phyloP scores from a whole-genome alignment of 352 stramenopile genomes.

The Phytophthora uliginosa region DNA sequence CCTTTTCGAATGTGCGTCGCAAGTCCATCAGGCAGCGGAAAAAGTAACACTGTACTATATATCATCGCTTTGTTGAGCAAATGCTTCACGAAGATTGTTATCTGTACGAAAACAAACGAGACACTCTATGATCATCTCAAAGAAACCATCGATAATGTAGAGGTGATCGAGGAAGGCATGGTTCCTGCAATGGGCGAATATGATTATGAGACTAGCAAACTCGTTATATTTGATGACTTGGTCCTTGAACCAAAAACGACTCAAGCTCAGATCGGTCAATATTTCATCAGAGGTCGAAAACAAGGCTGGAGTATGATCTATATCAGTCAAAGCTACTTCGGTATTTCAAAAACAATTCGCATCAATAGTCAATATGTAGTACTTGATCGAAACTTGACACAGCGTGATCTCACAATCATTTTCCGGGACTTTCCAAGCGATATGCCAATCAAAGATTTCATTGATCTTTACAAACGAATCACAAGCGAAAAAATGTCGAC shows the following conservation, averaged over 20 bases:
- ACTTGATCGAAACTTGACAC: constrained; percentile 21
- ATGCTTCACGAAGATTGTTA: constrained; percentile 26
- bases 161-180: constrained; percentile 16
- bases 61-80: constrained; percentile 27
- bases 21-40: constrained; percentile 10
- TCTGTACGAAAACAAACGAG: constrained; percentile 26
- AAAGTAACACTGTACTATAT: constrained; percentile 19
- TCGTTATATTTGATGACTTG: constrained; percentile 25
- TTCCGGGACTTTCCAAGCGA: constrained; percentile 17
- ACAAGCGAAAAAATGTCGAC: constrained; percentile 17
- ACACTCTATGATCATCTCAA: constrained; percentile 30
- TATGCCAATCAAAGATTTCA: constrained; percentile 21
- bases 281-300: constrained; percentile 26
- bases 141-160: constrained; percentile 17
- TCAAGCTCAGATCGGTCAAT: constrained; percentile 17
- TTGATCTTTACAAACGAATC: constrained; percentile 28
- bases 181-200: constrained; percentile 18
- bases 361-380: constrained; percentile 26
- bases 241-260: constrained; percentile 2
- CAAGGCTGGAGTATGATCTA: constrained; percentile 30
- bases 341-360: constrained; percentile 22
- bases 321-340: constrained; percentile 24
- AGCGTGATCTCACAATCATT: constrained; percentile 22
- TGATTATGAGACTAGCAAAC: constrained; percentile 23
- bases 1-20: constrained; percentile 9